Conservation (phyloP, 768 basidiomycete genomes). For the Psilocybe azurescens region DNA sequence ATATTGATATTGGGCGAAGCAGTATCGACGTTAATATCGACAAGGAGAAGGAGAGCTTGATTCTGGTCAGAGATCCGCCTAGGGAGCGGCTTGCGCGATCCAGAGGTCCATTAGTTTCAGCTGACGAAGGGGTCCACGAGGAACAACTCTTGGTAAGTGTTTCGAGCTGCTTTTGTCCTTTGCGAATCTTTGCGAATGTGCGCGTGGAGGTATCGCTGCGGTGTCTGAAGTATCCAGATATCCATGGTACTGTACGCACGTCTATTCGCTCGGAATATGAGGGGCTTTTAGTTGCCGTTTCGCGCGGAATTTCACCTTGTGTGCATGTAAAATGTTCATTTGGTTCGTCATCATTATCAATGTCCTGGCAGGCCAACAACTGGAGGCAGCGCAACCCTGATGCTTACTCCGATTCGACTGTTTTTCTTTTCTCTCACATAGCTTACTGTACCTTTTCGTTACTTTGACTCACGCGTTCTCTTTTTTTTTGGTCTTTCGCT, state of each 20-base stretch:
- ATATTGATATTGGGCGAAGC: background rate
- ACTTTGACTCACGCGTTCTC: conserved; percentile 21
- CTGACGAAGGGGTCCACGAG: conserved; percentile 21
- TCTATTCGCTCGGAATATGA: background rate
- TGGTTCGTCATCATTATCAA: background rate
- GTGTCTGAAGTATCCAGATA: background rate
- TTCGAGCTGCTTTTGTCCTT: background rate
- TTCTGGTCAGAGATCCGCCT: conserved; percentile 36
- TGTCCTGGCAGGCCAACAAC: background rate
- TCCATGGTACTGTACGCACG: background rate
- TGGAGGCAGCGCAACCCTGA: background rate
- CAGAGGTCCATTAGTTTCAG: background rate
- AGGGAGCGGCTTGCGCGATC: conserved; percentile 30
- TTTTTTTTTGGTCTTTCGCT: conserved; percentile 18
- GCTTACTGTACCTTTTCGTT: background rate
- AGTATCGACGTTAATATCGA: conserved; percentile 1
- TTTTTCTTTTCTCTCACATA: background rate
- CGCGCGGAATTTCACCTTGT: background rate
- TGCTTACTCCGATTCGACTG: background rate
- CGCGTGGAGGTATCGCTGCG: background rate
- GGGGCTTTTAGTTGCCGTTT: conserved; percentile 5
- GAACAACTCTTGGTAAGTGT: conserved; percentile 34
- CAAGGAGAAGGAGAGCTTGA: background rate
- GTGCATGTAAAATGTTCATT: background rate
- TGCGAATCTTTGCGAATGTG: background rate